A percentile compares a stretch with the other conserved stretches of the same genome.
Evolutionary conservation across 73 alveolate genomes (phyloP).

Genomic region (Paramecium biaurelia): DNA sequence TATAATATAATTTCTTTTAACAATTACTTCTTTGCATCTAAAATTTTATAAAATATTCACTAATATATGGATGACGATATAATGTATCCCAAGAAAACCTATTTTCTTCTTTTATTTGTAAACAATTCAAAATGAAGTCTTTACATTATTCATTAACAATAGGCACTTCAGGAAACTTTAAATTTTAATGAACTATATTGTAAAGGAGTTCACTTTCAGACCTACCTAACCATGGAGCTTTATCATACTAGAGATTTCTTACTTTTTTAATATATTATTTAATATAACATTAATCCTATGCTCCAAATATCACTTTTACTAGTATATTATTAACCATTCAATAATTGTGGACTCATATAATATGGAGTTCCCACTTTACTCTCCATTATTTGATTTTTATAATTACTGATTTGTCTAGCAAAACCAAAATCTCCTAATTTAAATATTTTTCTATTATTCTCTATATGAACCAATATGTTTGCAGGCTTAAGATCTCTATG

Average conservation of each 20-base stretch:
- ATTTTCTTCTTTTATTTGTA: constrained; percentile 49
- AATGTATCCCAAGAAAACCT: constrained; percentile 58
- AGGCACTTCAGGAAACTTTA: not conserved
- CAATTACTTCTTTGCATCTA: not conserved
- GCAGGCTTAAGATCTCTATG: constrained; percentile 67
- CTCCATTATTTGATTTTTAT: constrained; percentile 21
- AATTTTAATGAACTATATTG: not conserved
- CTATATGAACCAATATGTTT: constrained; percentile 46
- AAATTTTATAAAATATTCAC: constrained; percentile 18
- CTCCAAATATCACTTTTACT: constrained; percentile 65
- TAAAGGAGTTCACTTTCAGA: constrained; percentile 25
- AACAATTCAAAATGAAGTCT: constrained; percentile 51
- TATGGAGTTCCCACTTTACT: constrained; percentile 66
- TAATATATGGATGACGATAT: constrained; percentile 46
- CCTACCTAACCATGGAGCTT: constrained; percentile 44
- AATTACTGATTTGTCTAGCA: constrained; percentile 54
- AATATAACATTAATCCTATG: constrained; percentile 50
- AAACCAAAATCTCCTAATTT: constrained; percentile 64
- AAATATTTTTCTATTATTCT: constrained; percentile 17
- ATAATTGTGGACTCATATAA: constrained; percentile 58
- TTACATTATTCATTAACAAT: not conserved
- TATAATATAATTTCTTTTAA: constrained; percentile 4
- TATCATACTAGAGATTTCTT: not conserved
- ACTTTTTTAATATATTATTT: constrained; percentile 40
- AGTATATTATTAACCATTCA: constrained; percentile 41